phyloP scores from a whole-genome alignment of 257 asterid genomes.

The Verbena officinalis region DNA sequence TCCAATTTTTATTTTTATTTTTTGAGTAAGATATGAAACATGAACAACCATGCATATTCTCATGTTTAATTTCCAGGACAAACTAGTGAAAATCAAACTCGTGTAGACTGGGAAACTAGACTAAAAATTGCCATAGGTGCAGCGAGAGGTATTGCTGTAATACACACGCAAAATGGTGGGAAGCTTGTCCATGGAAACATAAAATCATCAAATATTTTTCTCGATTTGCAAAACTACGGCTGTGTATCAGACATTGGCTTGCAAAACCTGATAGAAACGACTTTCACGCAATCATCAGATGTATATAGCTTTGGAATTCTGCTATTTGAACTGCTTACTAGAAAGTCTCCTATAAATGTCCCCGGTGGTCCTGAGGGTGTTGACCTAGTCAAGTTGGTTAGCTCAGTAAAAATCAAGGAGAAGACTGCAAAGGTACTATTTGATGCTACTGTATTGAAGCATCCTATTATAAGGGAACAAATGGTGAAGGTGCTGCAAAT shows the following conservation, averaged over 20 bases:
- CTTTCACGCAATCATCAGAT: slow-evolving; percentile 20
- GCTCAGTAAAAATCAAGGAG: slow-evolving; percentile 1
- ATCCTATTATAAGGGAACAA: neutral
- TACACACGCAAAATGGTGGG: slow-evolving; percentile 14
- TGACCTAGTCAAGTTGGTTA: slow-evolving; percentile 24
- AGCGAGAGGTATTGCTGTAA: slow-evolving; percentile 16
- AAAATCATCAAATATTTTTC: slow-evolving; percentile 21
- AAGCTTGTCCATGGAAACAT: slow-evolving; percentile 27
- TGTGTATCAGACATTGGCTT: slow-evolving; percentile 25
- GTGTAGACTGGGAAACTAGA: slow-evolving; percentile 11
- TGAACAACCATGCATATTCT: neutral
- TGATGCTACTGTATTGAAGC: slow-evolving; percentile 6
- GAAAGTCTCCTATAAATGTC: slow-evolving; percentile 5
- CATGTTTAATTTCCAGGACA: slow-evolving; percentile 19
- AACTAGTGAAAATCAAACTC: neutral
- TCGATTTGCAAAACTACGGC: neutral
- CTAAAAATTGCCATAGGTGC: slow-evolving; percentile 17
- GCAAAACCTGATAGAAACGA: neutral
- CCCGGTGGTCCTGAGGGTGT: slow-evolving; percentile 3
- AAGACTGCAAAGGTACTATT: slow-evolving; percentile 6
- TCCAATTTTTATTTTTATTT: neutral
- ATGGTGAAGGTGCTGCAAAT: slow-evolving; percentile 15
- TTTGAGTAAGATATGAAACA: neutral
- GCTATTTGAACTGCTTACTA: slow-evolving; percentile 21
- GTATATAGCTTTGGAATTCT: slow-evolving; percentile 26